These are phyloP conservation scores for Ogataea siamensis DNA, from an alignment of 805 yeast genomes.

Conservation along the genomic window DNA sequence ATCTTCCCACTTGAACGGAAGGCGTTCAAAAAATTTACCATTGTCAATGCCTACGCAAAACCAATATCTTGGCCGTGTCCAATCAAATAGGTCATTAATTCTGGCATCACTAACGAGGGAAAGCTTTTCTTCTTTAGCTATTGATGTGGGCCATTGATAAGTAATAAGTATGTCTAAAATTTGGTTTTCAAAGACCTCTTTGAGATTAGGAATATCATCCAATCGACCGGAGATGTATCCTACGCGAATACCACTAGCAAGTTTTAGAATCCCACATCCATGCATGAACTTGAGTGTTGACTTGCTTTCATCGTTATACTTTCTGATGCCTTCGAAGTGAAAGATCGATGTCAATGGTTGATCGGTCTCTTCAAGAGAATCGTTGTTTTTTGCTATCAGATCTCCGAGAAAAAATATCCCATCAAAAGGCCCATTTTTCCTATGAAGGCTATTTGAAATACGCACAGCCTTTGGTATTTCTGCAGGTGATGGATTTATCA, in stretches of 20 bases:
- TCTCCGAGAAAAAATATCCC: slow-evolving; percentile 54
- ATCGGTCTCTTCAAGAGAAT: slow-evolving; percentile 8
- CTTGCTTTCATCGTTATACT: slow-evolving; percentile 8
- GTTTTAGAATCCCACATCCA: slow-evolving; percentile 37
- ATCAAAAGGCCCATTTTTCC: slow-evolving; percentile 67
- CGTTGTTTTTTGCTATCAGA: slow-evolving; percentile 21
- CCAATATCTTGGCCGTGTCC: slow-evolving; percentile 61
- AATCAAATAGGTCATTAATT: slow-evolving; percentile 46
- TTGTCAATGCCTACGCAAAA: slow-evolving; percentile 53
- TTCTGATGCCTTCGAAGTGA: slow-evolving; percentile 26
- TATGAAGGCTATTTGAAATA: slow-evolving; percentile 47
- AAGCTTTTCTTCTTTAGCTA: slow-evolving; percentile 45
- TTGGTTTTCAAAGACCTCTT: slow-evolving; percentile 20
- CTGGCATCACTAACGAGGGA: slow-evolving; percentile 43
- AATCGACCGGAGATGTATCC: slow-evolving; percentile 43
- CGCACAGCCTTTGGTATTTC: slow-evolving; percentile 42
- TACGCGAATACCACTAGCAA: slow-evolving; percentile 45
- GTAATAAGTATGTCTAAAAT: slow-evolving; percentile 56
- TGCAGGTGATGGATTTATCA: slow-evolving; percentile 44
- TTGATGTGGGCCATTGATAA: slow-evolving; percentile 56
- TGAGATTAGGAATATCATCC: slow-evolving; percentile 27
- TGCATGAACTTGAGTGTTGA: slow-evolving; percentile 35
- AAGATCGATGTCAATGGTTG: slow-evolving; percentile 26
- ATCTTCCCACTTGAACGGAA: slow-evolving; percentile 55
- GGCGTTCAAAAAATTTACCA: slow-evolving; percentile 51